Base-by-base conservation (phyloP, 371 early-diverging fungal species). In the Mucor sp. region DNA sequence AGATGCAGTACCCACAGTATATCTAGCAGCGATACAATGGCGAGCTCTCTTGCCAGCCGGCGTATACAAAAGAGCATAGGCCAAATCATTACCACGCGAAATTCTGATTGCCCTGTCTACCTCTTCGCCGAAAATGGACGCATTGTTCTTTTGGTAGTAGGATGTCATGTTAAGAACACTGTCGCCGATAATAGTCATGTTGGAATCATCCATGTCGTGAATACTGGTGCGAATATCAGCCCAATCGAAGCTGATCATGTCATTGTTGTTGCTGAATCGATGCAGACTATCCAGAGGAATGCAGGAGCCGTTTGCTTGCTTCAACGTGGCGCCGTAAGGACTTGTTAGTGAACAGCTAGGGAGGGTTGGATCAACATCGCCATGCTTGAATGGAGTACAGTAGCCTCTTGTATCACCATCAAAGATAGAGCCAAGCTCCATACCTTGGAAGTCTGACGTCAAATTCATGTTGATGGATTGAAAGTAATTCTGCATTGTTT, bases 371-470 rank as follows among this genome's bases (percentile, higher is more conserved):
- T 43, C 55, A 60, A 58, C 17, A 61, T 41, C 25, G 47, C 73
- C 28, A 62, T 67, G 60, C 7, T 72, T 73, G 58, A 70, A 85
- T 0, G 41, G 6, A 23, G 63, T 23, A 60, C 88, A 87, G 25
- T 77, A 80, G 32, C 71, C 74, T 7, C 58, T 62, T 0, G 76
- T 77, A 68, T 75, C 80, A 60, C 79, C 83, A 60, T 78, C 76
- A 75, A 87, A 87, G 12, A 87, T 72, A 0, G 68, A 15, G 2
- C 83, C 72, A 43, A 87, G 67, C 44, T 87, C 88, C 60, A 71
- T 70, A 19, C 76, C 83, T 23, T 68, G 62, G 57, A 79, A 87
- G 41, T 82, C 86, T 2, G 58, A 62, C 14, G 81, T 74, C 41
- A 87, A 62, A 47, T 74, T 71, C 28, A 85, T 30, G 6, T 66